Evolutionary conservation across 345 rosid genomes (phyloP), one percentile per base, ranked within the genome.

Genomic region (Bruguiera parviflora): DNA sequence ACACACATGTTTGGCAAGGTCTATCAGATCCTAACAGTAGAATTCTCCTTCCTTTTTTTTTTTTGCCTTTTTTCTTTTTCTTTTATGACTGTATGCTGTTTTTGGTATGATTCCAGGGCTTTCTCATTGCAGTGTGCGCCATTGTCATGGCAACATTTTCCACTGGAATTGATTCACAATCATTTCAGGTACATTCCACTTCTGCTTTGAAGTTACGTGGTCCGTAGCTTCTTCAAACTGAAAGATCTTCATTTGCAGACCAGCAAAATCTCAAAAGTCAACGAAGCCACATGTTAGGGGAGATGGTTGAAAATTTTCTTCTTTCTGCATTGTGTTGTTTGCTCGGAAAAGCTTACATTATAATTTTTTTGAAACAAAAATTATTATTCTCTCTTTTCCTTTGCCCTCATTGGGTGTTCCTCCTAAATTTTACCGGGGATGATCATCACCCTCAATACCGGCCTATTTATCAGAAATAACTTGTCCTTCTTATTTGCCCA

Each of bases 141-240:
- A 83, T 87, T 53, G 98, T 93, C 74, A 83, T 86, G 79, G 94
- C 98, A 61, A 93, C 97, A 37, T 93, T 91, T 78, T 93, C 98
- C 47, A 93, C 98, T 0, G 97, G 98, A 59, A 84, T 93, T 19
- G 98, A 89, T 72, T 93, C 97, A 22, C 82, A 91, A 69, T 87
- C 96, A 10, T 93, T 93, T 75, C 86, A 83, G 84, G 97, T 92
- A 77, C 58, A 72, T 67, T 61, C 4, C 16, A 53, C 10, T 31
- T 32, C n/a, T 1, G 3, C 25, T 24, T 6, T 57, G 9, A 24
- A 56, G 21, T 37, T 66, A 25, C 19, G 33, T 39, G 25, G 53
- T 37, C 53, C 22, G 53, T n/a, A 27, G 28, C 27, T 6, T 22
- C 32, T n/a, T n/a, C 10, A 6, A 35, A 33, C 51, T 61, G 18